A percentile compares a stretch with the other conserved stretches of the same genome.
Evolutionary conservation across 352 stramenopile species (phyloP).

Genomic region (Globisporangium lucens): DNA sequence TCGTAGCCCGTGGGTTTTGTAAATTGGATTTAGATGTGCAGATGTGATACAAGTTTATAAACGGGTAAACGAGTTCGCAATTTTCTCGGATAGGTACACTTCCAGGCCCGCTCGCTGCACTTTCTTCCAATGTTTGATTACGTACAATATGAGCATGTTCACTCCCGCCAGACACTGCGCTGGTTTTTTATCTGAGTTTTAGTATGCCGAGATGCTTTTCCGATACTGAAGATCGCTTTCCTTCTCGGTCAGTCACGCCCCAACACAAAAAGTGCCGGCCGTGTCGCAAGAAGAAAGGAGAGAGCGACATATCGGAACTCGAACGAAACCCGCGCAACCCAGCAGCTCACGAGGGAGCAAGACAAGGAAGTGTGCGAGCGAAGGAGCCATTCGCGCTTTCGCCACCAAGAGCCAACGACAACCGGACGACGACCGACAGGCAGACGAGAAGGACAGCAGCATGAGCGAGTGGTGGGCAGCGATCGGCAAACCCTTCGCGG

Average conservation of each 20-base stretch:
- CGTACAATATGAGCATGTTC: neutral
- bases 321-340: neutral
- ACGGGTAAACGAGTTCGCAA: neutral
- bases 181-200: neutral
- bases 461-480: constrained; percentile 83
- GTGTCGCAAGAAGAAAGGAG: constrained; percentile 6
- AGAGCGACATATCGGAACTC: neutral
- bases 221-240: neutral
- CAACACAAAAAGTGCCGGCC: too few species aligned
- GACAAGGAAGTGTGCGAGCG: neutral
- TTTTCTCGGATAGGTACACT: too few species aligned
- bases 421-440: neutral
- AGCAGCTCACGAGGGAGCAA: neutral
- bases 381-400: constrained; percentile 12
- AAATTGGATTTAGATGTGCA: neutral
- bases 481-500: constrained; percentile 70
- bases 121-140: too few species aligned
- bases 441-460: neutral
- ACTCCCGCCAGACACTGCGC: neutral
- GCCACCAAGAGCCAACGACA: constrained; percentile 1
- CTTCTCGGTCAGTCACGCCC: neutral
- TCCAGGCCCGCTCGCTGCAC: too few species aligned
- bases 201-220: neutral
- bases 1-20: neutral
- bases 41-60: neutral